phyloP scores from a whole-genome alignment of 2,329 filamentous ascomycete species.

The Fusarium sp. region DNA sequence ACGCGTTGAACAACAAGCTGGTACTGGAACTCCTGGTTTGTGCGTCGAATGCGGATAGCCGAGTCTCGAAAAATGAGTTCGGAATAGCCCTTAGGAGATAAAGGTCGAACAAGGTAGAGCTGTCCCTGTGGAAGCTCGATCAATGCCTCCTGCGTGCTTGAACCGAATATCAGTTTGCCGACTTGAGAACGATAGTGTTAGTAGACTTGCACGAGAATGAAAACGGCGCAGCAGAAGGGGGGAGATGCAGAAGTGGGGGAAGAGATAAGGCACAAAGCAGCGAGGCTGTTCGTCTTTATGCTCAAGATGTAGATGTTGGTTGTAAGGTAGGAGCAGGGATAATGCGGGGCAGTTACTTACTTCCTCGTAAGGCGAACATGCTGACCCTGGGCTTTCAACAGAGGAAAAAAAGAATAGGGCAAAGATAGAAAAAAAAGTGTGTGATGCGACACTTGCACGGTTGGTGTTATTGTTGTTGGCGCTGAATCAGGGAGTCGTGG shows the following conservation, averaged over 20 bases:
- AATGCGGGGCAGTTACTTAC: conserved; percentile 44
- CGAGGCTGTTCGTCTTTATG: conserved; percentile 2
- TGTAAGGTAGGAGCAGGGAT: conserved; percentile 24
- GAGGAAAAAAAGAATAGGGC: neutral
- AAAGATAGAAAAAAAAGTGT: conserved; percentile 1
- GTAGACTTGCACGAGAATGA: neutral
- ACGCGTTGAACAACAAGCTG: conserved; percentile 96
- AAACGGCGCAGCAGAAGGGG: neutral
- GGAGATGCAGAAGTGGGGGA: neutral
- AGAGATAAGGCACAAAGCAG: conserved; percentile 6
- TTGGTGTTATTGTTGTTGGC: neutral
- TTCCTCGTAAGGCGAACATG: conserved; percentile 54
- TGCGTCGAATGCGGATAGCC: conserved; percentile 88
- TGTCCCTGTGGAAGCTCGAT: conserved; percentile 96
- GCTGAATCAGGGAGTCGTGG: conserved; percentile 8
- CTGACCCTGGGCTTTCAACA: conserved; percentile 31
- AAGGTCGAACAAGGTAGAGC: conserved; percentile 94
- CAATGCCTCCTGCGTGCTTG: conserved; percentile 86
- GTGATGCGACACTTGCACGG: neutral
- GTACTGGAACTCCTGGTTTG: conserved; percentile 95
- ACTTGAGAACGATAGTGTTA: conserved; percentile 60
- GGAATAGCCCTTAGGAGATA: conserved; percentile 96
- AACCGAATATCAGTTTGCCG: conserved; percentile 92
- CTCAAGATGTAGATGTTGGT: conserved; percentile 23
- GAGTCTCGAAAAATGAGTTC: conserved; percentile 99